Evolutionary conservation across 2,329 filamentous ascomycete species (phyloP), one percentile per base, ranked within the genome.

Genomic region (Hymenotorrendiella dingleyae): DNA sequence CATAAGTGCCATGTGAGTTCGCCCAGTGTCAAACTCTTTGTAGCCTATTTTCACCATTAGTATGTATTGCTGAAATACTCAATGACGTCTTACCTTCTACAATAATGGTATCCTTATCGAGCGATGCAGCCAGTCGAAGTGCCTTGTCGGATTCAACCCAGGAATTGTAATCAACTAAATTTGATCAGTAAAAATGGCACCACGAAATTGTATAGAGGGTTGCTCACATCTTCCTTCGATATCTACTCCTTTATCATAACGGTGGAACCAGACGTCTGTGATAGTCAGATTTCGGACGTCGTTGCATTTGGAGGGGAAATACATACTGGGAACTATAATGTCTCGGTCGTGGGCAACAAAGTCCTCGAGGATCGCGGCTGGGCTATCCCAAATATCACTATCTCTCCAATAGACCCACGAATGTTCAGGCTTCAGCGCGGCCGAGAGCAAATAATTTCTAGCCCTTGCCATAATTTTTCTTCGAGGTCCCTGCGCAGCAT

Each of bases 331-430:
- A 55, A 97, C 91, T 44, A 98, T 69, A 46, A 98, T 78, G 64
- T 98, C 93, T 60, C 82, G 82, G 64, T 98, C 86, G 60, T 97
- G 93, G 16, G 87, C 86, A 57, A 94, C 85, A 55, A 98, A 94
- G 59, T 98, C 93, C 68, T 98, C 90, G 24, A 98, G 72, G 48
- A 98, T 94, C 60, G 78, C 82, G 50, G 77, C 75, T 2, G 91
- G 88, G 62, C 85, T 94, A 61, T 98, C 90, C 35, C 86, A 81
- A 56, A 98, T 96, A 64, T 98, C 93, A 37, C 95, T 90, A 63
- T 98, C 93, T 47, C 93, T 80, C 93, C 93, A 98, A 65, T 96
- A 97, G 7, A 97, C 90, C 93, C 93, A 98, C 7, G 89, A 91
- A 63, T 98, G 93, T 48, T 97, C 89, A 0, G 89, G 81, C 69